Evolutionary conservation across 106 monocot species (phyloP), one percentile per base, ranked within the genome.

Genomic region (Ottelia alismoides): DNA sequence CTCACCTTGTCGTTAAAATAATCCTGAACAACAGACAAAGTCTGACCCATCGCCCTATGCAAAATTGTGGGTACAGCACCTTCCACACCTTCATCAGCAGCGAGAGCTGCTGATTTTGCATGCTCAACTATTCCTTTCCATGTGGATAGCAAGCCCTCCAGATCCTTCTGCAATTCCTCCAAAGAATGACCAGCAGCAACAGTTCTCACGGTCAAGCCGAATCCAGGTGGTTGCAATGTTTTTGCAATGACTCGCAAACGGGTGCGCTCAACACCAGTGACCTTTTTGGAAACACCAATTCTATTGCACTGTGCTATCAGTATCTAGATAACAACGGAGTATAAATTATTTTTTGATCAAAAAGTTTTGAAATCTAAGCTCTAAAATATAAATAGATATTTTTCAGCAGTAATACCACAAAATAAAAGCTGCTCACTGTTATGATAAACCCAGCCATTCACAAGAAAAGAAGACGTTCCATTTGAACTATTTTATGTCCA

Each of bases 1-100:
- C n/a, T 43, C 12, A 94, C 94, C 84, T 88, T 94, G 30, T 94
- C 84, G 76, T 81, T 88, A 52, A 94, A 94, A 71, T 88, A 78
- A 84, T 94, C 84, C 67, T 94, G 88, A 30, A 84, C 94, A 43
- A 94, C 88, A 52, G 78, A 81, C 25, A 94, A 71, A 43, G 94
- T 81, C 49, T 88, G 94, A 53, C 84, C 78, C 94, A 88, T 94
- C 52, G 94, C 84, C 55, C 78, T 72, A 60, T 94, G 94, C 58
- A 94, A 64, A 57, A 94, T 68, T 51, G 81, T 74, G 28, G 94
- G 94, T 62, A 74, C 75, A 63, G 88, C 94, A 68, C 84, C 88
- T 66, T 88, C 77, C 20, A 88, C 84, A 50, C 94, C 88, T 57
- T 94, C 84, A 27, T 88, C 81, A 31, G 78, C 75, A 64, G 94